Conservation (phyloP, 2,329 filamentous ascomycete species). For the Ophiostoma triangulosporum region DNA sequence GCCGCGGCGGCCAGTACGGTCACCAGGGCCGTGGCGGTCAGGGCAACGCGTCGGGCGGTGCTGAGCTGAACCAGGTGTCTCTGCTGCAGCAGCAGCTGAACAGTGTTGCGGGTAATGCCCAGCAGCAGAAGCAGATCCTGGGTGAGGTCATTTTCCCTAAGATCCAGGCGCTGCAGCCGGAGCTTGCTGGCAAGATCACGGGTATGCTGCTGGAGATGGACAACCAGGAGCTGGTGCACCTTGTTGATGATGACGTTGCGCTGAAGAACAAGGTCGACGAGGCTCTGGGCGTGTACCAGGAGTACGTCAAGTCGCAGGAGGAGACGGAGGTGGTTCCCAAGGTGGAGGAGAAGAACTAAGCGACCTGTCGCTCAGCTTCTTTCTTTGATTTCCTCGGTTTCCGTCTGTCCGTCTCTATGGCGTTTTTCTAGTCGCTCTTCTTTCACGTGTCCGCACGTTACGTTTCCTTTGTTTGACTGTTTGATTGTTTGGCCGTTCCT, state of each 20-base stretch:
- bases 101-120: constrained; percentile 34
- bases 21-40: constrained; percentile 35
- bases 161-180: constrained; percentile 87
- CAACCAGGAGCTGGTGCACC: constrained; percentile 79
- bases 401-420: background rate
- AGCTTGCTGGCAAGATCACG: constrained; percentile 97
- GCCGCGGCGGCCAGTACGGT: constrained; percentile 27
- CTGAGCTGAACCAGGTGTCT: constrained; percentile 26
- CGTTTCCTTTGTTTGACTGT: background rate
- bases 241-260: constrained; percentile 84
- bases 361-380: background rate
- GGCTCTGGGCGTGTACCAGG: constrained; percentile 92
- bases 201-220: constrained; percentile 99
- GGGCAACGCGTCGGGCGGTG: constrained; percentile 16
- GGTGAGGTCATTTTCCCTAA: constrained; percentile 98
- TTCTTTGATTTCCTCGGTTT: background rate
- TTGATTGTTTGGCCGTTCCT: background rate
- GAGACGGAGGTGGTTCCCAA: constrained; percentile 33
- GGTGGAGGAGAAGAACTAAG: constrained; percentile 26
- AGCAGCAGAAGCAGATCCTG: constrained; percentile 96
- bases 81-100: constrained; percentile 46
- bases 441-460: background rate
- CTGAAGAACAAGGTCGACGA: constrained; percentile 95
- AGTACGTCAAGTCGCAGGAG: constrained; percentile 84
- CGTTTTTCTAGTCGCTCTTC: background rate